Conservation (phyloP, 2,329 filamentous ascomycete species). For the Botrytis tulipae region DNA sequence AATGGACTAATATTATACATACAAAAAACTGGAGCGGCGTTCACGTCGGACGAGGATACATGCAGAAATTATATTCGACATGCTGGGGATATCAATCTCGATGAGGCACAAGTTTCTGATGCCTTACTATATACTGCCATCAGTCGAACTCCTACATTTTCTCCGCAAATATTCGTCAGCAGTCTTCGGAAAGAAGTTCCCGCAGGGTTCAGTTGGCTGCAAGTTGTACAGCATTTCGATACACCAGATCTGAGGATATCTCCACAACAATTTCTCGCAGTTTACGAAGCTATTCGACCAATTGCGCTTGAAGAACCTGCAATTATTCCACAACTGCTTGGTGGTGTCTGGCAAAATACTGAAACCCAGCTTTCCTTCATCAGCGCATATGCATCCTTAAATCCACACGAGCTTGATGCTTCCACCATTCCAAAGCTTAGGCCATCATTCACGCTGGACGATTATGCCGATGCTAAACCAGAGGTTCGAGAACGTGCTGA, state of each 20-base stretch:
- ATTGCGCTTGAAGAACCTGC: constrained; percentile 66
- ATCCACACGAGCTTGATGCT: constrained; percentile 74
- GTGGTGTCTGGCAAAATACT: constrained; percentile 79
- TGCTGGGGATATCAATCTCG: constrained; percentile 59
- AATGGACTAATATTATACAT: constrained; percentile 65
- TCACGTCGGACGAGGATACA: constrained; percentile 73
- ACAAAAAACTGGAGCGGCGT: constrained; percentile 70
- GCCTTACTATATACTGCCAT: constrained; percentile 68
- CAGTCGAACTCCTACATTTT: constrained; percentile 54
- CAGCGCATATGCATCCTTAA: constrained; percentile 77
- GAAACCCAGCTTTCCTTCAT: constrained; percentile 94
- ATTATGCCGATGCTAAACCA: constrained; percentile 60
- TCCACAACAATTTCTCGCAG: constrained; percentile 72
- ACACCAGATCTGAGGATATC: constrained; percentile 73
- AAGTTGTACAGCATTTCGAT: constrained; percentile 78
- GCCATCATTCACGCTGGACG: constrained; percentile 67
- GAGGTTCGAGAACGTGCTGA: constrained; percentile 59
- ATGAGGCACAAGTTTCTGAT: constrained; percentile 77
- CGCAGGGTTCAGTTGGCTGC: constrained; percentile 64
- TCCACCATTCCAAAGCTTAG: constrained; percentile 80
- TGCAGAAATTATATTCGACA: constrained; percentile 55
- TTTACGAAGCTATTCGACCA: constrained; percentile 77
- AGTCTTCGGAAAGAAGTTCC: constrained; percentile 61
- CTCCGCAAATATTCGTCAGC: constrained; percentile 57
- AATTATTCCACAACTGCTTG: constrained; percentile 88